Evolutionary conservation across 495 filamentous ascomycete genomes (phyloP).

Genomic region (Penicillium ucsense): DNA sequence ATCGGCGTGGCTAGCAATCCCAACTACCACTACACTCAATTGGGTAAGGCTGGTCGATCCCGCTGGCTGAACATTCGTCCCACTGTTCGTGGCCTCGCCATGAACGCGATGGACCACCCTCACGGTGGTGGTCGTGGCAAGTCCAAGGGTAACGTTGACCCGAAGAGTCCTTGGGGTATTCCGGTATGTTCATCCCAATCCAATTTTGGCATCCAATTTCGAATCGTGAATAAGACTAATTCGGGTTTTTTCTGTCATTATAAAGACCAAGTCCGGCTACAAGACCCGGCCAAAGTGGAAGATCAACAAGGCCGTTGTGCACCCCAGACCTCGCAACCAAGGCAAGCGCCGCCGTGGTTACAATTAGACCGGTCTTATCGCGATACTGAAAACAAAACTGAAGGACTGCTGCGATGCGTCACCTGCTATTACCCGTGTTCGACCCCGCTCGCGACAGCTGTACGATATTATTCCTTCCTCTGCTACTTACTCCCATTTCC

Average conservation of each 20-base stretch:
- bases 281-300: slow-evolving; percentile 80
- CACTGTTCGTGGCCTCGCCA: slow-evolving; percentile 90
- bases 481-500: slow-evolving; percentile 1
- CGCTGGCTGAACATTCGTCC: slow-evolving; percentile 90
- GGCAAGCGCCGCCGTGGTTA: slow-evolving; percentile 52
- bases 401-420: background rate
- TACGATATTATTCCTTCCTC: slow-evolving; percentile 16
- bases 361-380: slow-evolving; percentile 17
- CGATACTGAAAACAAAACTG: too few relatives aligned
- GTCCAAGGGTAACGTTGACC: slow-evolving; percentile 92
- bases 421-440: slow-evolving; percentile 13
- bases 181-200: slow-evolving; percentile 54
- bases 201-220: background rate
- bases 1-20: slow-evolving; percentile 89
- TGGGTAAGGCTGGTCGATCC: slow-evolving; percentile 89
- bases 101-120: slow-evolving; percentile 95
- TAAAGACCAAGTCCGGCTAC: slow-evolving; percentile 85
- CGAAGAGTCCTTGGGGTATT: slow-evolving; percentile 90
- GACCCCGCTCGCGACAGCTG: slow-evolving; percentile 9
- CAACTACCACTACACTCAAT: slow-evolving; percentile 76
- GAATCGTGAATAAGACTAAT: slow-evolving; percentile 7
- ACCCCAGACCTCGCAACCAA: slow-evolving; percentile 64
- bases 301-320: slow-evolving; percentile 72
- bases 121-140: slow-evolving; percentile 98
- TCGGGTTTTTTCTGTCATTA: background rate